Percentiles rank a stretch among this genome's conserved stretches.
phyloP scores from a whole-genome alignment of 1,284 basidiomycete species.

The Ganoderma resinaceum region DNA sequence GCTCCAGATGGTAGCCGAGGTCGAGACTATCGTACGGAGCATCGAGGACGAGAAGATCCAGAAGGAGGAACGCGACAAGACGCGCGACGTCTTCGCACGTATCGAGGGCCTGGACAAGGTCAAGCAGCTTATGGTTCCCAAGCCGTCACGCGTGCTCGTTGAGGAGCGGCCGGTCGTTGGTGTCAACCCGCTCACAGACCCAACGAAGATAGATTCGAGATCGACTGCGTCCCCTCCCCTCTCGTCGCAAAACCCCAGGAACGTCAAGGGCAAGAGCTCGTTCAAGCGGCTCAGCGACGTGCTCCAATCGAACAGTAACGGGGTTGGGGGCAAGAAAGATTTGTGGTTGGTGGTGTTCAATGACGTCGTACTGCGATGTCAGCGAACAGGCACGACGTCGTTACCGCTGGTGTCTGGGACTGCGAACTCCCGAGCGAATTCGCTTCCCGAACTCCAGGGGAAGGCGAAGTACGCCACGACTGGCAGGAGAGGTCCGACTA shows the following conservation, averaged over 20 bases:
- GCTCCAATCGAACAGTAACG: constrained; percentile 57
- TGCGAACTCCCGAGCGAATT: constrained; percentile 70
- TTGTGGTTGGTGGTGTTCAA: constrained; percentile 96
- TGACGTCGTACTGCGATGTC: constrained; percentile 93
- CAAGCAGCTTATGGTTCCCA: constrained; percentile 86
- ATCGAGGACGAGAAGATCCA: constrained; percentile 98
- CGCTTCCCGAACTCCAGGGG: constrained; percentile 79
- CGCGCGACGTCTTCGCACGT: constrained; percentile 92
- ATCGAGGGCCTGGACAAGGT: constrained; percentile 96
- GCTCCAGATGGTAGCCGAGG: constrained; percentile 95
- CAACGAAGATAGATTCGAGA: constrained; percentile 35
- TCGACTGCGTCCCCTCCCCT: constrained; percentile 55
- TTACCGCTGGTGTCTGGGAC: constrained; percentile 81
- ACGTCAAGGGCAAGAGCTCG: constrained; percentile 79
- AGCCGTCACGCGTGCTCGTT: constrained; percentile 86
- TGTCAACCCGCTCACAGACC: constrained; percentile 33
- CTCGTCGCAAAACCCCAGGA: constrained; percentile 56
- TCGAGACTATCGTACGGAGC: constrained; percentile 93
- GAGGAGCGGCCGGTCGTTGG: constrained; percentile 69
- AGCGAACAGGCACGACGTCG: constrained; percentile 88
- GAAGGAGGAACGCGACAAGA: constrained; percentile 94
- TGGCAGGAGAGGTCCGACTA: constrained; percentile 72
- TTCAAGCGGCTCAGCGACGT: constrained; percentile 88
- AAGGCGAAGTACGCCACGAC: constrained; percentile 84
- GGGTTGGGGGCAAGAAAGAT: constrained; percentile 81